A percentile compares a stretch with the other conserved stretches of the same genome.
phyloP scores from a whole-genome alignment of 345 rosid species.

The Syzygium aqueum region DNA sequence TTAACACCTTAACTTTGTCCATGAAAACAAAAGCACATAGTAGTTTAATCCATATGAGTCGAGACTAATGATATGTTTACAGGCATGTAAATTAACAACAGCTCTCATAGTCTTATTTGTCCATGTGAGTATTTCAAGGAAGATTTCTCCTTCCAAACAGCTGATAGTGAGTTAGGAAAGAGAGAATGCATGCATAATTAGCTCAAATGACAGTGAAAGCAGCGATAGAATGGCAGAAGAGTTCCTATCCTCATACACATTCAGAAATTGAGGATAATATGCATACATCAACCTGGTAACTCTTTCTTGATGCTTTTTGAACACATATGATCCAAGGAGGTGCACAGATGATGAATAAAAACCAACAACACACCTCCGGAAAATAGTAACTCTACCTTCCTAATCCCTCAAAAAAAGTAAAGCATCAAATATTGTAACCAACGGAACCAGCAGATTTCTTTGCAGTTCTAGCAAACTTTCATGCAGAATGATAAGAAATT shows the following conservation, averaged over 20 bases:
- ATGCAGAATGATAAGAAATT: not conserved
- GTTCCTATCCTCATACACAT: not conserved
- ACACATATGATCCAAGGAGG: not conserved
- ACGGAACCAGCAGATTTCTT: not conserved
- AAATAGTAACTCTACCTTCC: not conserved
- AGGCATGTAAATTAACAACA: not conserved
- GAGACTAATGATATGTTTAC: not conserved
- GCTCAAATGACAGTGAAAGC: not conserved
- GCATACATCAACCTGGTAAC: not conserved
- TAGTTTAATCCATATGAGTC: not conserved
- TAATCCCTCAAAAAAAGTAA: not conserved
- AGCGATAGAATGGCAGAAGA: not conserved
- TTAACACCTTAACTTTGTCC: not conserved
- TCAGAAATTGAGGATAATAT: not conserved
- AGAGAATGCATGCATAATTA: not conserved
- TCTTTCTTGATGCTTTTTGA: not conserved
- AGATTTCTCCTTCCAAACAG: not conserved
- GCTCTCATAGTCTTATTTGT: not conserved
- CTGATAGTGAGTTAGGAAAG: not conserved
- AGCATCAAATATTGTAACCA: not conserved
- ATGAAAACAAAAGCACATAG: not conserved
- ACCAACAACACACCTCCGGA: not conserved
- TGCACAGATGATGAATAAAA: not conserved
- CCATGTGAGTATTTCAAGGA: not conserved
- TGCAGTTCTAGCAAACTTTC: not conserved